These are phyloP conservation scores for Cochliopodium minus DNA, from an alignment of 208 protist genomes.

Conservation along the genomic window DNA sequence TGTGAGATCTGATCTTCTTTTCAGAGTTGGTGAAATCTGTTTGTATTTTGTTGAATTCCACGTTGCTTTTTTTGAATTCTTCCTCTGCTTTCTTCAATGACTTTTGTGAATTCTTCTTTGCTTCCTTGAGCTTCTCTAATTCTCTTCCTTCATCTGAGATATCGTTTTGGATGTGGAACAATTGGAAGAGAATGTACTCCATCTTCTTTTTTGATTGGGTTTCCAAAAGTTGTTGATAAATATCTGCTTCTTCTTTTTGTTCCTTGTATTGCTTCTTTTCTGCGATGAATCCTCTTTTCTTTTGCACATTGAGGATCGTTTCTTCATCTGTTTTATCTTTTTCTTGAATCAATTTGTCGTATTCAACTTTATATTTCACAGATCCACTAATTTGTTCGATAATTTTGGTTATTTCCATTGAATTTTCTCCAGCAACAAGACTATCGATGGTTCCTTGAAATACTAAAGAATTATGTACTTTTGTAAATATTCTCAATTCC, in stretches of 20 bases:
- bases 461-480: slow-evolving; percentile 78
- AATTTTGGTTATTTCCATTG: slow-evolving; percentile 76
- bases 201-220: slow-evolving; percentile 24
- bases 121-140: neutral
- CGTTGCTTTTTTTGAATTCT: slow-evolving; percentile 36
- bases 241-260: slow-evolving; percentile 82
- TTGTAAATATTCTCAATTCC: slow-evolving; percentile 52
- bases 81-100: neutral
- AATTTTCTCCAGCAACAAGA: slow-evolving; percentile 67
- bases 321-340: slow-evolving; percentile 51
- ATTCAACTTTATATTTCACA: slow-evolving; percentile 65
- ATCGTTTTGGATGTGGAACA: slow-evolving; percentile 62
- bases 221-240: slow-evolving; percentile 40
- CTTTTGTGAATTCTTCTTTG: neutral
- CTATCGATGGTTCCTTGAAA: slow-evolving; percentile 88
- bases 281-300: slow-evolving; percentile 54
- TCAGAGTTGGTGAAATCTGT: slow-evolving; percentile 36
- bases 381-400: slow-evolving; percentile 84
- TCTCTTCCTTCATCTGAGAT: slow-evolving; percentile 40
- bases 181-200: slow-evolving; percentile 51
- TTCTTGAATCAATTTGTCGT: slow-evolving; percentile 48
- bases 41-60: slow-evolving; percentile 40
- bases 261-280: slow-evolving; percentile 78
- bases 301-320: slow-evolving; percentile 49
- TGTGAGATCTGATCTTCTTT: neutral